Base-by-base conservation (phyloP, 176 grass and related monocot genomes). In the Oryza glaberrima region DNA sequence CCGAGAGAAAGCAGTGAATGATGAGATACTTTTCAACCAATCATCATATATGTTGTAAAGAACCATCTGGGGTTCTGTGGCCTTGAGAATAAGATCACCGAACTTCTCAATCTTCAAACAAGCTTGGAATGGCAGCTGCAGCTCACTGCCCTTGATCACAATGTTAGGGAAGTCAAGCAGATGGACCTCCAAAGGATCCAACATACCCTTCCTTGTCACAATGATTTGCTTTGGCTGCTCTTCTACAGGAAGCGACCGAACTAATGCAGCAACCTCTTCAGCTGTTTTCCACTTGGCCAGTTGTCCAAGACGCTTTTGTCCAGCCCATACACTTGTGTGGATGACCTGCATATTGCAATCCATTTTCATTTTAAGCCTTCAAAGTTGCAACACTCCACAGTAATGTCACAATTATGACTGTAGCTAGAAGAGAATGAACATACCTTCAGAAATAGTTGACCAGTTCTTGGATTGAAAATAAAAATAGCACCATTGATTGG, bases 51-150 rank as follows among this genome's bases (percentile, higher is more conserved):
- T 95, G 79, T 98, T 98, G 61, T 94, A 98, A 36, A 98, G 88
- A 79, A 98, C 93, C 96, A 98, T 98, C 74, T 98, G 93, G 9
- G 96, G 96, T 81, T 98, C 96, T 17, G 96, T 95, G 63, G 96
- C 96, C 88, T 98, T 98, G 38, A 98, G 83, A 85, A 98, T 98
- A 51, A 98, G 86, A 89, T 98, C 96, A 84, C 96, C 96, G 16
- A 98, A 98, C 81, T 98, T 98, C 77, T 98, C 96, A 34, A 98
- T 98, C 90, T 98, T 98, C 44, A 98, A 91, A 86, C 96, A 98
- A 83, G 96, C 96, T 81, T 98, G 96, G 86, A 98, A 98, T 14
- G 96, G 96, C 67, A 98, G 87, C 83, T 98, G 96, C 30, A 98
- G 84, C 83, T 98, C 96, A 66, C 96, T 98, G 17, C 96, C 96